Evolutionary conservation across 2,329 filamentous ascomycete species (phyloP).

Genomic region (Trichoderma sp.): DNA sequence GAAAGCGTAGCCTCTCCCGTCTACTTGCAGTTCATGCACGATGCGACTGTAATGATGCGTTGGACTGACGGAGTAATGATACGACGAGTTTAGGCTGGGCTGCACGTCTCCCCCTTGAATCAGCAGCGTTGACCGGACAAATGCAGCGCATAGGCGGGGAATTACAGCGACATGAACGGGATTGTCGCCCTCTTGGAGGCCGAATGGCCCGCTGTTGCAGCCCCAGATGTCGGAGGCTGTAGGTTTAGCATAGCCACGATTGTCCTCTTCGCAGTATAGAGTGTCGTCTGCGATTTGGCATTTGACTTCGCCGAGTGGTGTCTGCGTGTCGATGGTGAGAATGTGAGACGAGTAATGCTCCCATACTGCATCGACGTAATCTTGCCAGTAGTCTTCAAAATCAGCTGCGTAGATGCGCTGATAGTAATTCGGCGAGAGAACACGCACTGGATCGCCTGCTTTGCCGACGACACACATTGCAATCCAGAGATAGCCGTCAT

Average conservation of each 20-base stretch:
- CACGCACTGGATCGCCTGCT: slow-evolving; percentile 47
- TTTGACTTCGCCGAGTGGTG: slow-evolving; percentile 43
- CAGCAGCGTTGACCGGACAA: slow-evolving; percentile 52
- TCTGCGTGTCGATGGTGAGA: slow-evolving; percentile 51
- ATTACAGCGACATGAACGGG: slow-evolving; percentile 48
- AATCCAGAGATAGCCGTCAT: slow-evolving; percentile 50
- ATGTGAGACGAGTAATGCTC: slow-evolving; percentile 43
- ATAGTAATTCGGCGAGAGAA: slow-evolving; percentile 51
- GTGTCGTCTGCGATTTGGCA: slow-evolving; percentile 45
- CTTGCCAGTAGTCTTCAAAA: slow-evolving; percentile 49
- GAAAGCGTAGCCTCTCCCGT: slow-evolving; percentile 67
- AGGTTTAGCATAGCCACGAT: slow-evolving; percentile 50
- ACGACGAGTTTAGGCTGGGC: slow-evolving; percentile 43
- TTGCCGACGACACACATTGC: slow-evolving; percentile 48
- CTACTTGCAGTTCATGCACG: slow-evolving; percentile 62
- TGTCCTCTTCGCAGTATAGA: slow-evolving; percentile 49
- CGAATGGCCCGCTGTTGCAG: slow-evolving; percentile 55
- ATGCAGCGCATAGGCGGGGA: slow-evolving; percentile 56
- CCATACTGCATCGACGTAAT: slow-evolving; percentile 54
- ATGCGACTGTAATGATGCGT: slow-evolving; percentile 63
- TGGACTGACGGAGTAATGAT: slow-evolving; percentile 51
- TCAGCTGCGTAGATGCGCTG: slow-evolving; percentile 40
- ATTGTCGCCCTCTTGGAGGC: slow-evolving; percentile 44
- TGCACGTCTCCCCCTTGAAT: slow-evolving; percentile 52
- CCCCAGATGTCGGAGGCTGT: slow-evolving; percentile 53